Base-by-base conservation (phyloP, 805 yeast species). In the Suhomyces prunicola region DNA sequence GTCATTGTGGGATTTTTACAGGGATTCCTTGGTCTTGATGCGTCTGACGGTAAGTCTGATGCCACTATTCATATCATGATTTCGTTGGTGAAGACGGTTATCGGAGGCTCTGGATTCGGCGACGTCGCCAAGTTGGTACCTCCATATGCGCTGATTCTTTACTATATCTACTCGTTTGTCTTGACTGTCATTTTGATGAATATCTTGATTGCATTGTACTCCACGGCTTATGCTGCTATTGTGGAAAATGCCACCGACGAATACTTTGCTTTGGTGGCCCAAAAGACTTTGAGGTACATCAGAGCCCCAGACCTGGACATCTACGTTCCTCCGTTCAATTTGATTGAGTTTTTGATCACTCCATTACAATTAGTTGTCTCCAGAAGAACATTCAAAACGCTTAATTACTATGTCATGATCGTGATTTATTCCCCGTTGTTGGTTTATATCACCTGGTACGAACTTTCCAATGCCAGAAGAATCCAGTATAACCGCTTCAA, bases 291-390 rank as follows among this genome's bases (percentile, higher is more conserved):
- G 60, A 78, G 92, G 56, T 90, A 87, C 65, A 84, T 90, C 50
- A 78, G 97, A 60, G 96, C 96, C 0, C 97, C 97, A 0, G 97
- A 90, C 71, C 86, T 84, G 53, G 84, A 87, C 63, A 87, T 90
- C 41, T 90, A 83, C 65, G 91, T 89, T 24, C 93, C 97, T 4
- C 97, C 97, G 4, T 78, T 89, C 57, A 90, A 90, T 66, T 66
- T 90, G 59, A 69, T 90, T 50, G 97, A 90, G 67, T 47, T 86
- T 1, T 29, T 59, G 5, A 56, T 75, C 15, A 48, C 59, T 33
- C 79, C 79, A 3, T 51, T 72, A 4, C 56, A 60, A 13, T 59
- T 54, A 29, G 46, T 81, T 6, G 60, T 84, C 4, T 60, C 66
- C n/a, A 77, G 68, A 45, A 60, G 61, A 12, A 51, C 59, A 4